A percentile compares a stretch with the other conserved stretches of the same genome.
Conservation (phyloP, 768 basidiomycete species). For the Termitomyces sp. region DNA sequence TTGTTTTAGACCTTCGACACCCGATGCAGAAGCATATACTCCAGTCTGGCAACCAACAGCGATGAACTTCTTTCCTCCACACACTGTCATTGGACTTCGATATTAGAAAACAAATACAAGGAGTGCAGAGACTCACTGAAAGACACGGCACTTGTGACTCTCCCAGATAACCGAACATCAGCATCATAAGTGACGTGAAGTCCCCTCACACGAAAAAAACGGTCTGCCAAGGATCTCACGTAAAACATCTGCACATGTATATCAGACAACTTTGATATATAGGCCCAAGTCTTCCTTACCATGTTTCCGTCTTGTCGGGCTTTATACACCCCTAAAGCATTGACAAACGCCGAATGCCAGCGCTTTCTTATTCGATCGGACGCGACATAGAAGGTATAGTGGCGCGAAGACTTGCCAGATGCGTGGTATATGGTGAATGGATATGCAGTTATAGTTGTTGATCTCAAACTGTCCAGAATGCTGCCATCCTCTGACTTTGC, state of each 20-base stretch:
- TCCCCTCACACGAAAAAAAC: conserved; percentile 52
- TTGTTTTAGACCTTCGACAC: conserved; percentile 43
- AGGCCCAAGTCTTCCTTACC: conserved; percentile 36
- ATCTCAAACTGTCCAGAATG: conserved; percentile 52
- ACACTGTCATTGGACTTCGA: conserved; percentile 28
- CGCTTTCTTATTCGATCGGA: conserved; percentile 54
- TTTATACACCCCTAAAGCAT: conserved; percentile 61
- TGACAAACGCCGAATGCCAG: conserved; percentile 59
- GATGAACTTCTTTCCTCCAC: conserved; percentile 50
- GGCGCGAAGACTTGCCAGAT: conserved; percentile 45
- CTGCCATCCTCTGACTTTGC: conserved; percentile 58
- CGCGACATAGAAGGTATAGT: conserved; percentile 70
- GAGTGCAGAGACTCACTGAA: conserved; percentile 71
- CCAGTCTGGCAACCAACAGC: conserved; percentile 67
- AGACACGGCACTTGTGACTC: conserved; percentile 52
- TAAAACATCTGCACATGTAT: conserved; percentile 58
- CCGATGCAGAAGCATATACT: conserved; percentile 58
- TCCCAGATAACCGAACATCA: conserved; percentile 47
- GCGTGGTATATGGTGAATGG: conserved; percentile 81
- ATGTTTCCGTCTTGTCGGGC: conserved; percentile 69
- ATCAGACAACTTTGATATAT: not conserved
- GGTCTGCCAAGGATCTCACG: conserved; percentile 52
- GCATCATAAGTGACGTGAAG: conserved; percentile 25
- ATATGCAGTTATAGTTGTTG: conserved; percentile 52
- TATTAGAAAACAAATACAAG: too few species aligned